These are phyloP conservation scores for Rosellinia necatrix DNA, from an alignment of 2,329 filamentous ascomycete species.

Conservation along the genomic window DNA sequence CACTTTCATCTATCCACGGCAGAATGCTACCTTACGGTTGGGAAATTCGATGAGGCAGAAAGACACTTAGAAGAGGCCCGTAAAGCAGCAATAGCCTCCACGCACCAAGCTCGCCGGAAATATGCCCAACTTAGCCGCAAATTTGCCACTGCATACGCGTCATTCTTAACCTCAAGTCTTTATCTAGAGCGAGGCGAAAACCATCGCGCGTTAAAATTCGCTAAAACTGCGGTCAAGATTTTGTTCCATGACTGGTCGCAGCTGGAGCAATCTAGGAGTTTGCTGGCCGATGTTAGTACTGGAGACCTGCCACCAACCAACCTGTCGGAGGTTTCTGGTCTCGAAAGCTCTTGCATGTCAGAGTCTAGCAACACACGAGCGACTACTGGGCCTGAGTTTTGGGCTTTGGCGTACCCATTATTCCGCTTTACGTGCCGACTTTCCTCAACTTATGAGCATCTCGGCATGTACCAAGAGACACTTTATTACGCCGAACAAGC, in stretches of 20 bases:
- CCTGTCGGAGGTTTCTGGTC: constrained; percentile 35
- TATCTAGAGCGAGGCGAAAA: constrained; percentile 65
- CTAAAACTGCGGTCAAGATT: constrained; percentile 61
- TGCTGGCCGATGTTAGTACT: constrained; percentile 22
- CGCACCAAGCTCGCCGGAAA: constrained; percentile 39
- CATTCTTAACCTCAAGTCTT: constrained; percentile 67
- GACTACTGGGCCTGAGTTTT: constrained; percentile 69
- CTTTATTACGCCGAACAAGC: constrained; percentile 87
- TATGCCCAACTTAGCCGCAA: constrained; percentile 51
- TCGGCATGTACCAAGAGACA: constrained; percentile 87
- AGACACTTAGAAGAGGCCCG: constrained; percentile 48
- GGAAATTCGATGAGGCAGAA: constrained; percentile 65
- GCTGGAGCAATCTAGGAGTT: constrained; percentile 48
- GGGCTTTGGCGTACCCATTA: constrained; percentile 76
- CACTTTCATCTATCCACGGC: constrained; percentile 71
- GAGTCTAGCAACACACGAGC: constrained; percentile 30
- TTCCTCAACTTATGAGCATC: constrained; percentile 77
- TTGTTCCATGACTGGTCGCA: constrained; percentile 61
- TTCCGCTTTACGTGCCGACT: constrained; percentile 74
- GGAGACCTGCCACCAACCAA: constrained; percentile 38
- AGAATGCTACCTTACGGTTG: constrained; percentile 73
- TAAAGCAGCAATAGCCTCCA: constrained; percentile 39
- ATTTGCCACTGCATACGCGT: constrained; percentile 61
- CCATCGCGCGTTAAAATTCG: constrained; percentile 60
- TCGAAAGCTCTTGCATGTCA: constrained; percentile 37